Evolutionary conservation across 495 filamentous ascomycete species (phyloP).

Genomic region (Aspergillus bertholletiae): DNA sequence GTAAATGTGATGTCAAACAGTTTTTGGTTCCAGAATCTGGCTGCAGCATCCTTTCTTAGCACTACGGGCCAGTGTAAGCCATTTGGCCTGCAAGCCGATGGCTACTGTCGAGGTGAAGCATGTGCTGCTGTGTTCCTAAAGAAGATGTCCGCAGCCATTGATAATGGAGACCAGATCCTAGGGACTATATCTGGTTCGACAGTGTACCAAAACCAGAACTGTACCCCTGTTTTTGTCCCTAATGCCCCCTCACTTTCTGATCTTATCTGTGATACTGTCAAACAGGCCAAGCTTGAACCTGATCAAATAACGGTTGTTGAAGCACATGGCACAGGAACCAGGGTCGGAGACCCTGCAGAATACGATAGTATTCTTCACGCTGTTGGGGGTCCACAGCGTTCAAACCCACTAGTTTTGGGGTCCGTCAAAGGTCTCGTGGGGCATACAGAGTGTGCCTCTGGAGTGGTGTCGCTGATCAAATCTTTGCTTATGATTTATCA

Average conservation of each 20-base stretch:
- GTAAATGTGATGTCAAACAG: constrained; percentile 29
- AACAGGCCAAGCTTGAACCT: constrained; percentile 33
- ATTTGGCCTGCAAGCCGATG: constrained; percentile 62
- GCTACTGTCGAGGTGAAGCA: constrained; percentile 65
- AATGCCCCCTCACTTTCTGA: constrained; percentile 54
- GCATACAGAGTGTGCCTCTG: constrained; percentile 55
- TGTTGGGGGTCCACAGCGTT: not conserved
- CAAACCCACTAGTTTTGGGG: constrained; percentile 34
- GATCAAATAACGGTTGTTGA: constrained; percentile 21
- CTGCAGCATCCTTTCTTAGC: constrained; percentile 21
- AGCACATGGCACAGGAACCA: constrained; percentile 50
- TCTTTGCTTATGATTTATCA: constrained; percentile 52
- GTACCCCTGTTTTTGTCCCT: constrained; percentile 64
- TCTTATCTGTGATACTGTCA: constrained; percentile 45
- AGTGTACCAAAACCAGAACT: constrained; percentile 57
- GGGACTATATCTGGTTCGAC: constrained; percentile 51
- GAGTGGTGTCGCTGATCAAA: constrained; percentile 58
- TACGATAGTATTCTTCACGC: constrained; percentile 24
- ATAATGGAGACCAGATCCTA: constrained; percentile 56
- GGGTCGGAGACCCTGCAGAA: constrained; percentile 59
- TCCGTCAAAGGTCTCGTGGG: constrained; percentile 50
- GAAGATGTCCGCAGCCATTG: constrained; percentile 53
- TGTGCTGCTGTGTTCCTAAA: constrained; percentile 64
- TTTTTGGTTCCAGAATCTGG: constrained; percentile 12
- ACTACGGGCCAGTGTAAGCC: constrained; percentile 50